Evolutionary conservation across 2,329 filamentous ascomycete genomes (phyloP), one percentile per base, ranked within the genome.

Genomic region (Calonectria naviculata): DNA sequence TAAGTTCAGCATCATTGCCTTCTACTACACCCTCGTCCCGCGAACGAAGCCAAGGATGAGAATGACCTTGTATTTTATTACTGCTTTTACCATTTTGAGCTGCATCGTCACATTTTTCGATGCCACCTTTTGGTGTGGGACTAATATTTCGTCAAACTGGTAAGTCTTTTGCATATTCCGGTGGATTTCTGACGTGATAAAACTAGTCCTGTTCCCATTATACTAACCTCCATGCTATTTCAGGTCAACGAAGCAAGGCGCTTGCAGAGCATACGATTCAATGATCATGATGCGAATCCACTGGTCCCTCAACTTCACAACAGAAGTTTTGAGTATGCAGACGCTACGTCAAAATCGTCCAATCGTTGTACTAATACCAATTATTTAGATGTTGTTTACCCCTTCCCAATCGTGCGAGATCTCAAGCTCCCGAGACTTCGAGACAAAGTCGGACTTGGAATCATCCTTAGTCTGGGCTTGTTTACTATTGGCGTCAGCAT

Each of bases 111-210:
- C 77, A 0, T 68, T 73, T 5, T 74, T 72, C 6, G 44, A 73
- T 15, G 71, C 73, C 15, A 78, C 74, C 5, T 77, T 78, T 38
- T 78, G 74, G 77, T 78, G 77, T 15, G 76, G 76, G 9, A 21
- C 67, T 1, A 49, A 78, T 12, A 71, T 72, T 8, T 71, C 75
- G 1, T 69, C 75, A 21, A 78, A 78, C 66, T 78, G 76, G 77
- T 73, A n/a, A 2, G 54, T 68, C 3, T 2, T n/a, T 15, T 28
- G 2, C 17, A 19, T 5, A 17, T 7, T 19, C 21, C 9, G 6
- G 21, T 21, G 17, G 41, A 44, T 21, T 9, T 21, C 21, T 2
- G 13, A 24, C 1, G 5, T 10, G 7, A 4, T 21, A 46, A n/a
- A 12, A 24, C 12, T 5, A 19, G 65, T 3, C 31, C 31, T 54